A percentile compares a stretch with the other conserved stretches of the same genome.
Evolutionary conservation across 805 yeast species (phyloP).

Genomic region (Cyberlindnera mrakii): DNA sequence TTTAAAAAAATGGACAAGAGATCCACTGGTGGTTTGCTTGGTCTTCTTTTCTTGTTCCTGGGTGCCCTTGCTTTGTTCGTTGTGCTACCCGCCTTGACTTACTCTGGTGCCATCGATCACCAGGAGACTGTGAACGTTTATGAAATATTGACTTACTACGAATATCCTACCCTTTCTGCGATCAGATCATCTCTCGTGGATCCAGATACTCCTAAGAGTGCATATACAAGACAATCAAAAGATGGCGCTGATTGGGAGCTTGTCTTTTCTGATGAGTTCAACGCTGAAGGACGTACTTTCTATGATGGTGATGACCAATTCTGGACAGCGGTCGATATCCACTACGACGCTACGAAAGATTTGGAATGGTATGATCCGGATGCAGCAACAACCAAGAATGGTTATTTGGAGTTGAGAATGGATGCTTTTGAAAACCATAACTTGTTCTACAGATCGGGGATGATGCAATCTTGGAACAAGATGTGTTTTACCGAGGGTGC

Average conservation of each 20-base stretch:
- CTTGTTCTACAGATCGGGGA: conserved; percentile 79
- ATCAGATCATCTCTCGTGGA: conserved; percentile 49
- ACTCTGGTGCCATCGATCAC: conserved; percentile 54
- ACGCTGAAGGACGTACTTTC: conserved; percentile 83
- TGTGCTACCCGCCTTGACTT: conserved; percentile 78
- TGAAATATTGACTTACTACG: conserved; percentile 40
- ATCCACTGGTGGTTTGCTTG: conserved; percentile 56
- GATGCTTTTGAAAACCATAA: conserved; percentile 81
- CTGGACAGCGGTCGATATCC: conserved; percentile 78
- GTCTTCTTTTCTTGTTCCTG: conserved; percentile 48
- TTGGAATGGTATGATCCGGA: conserved; percentile 96
- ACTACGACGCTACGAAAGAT: conserved; percentile 84
- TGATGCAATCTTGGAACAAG: conserved; percentile 91
- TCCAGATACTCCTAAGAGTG: conserved; percentile 54
- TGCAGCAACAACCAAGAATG: conserved; percentile 72
- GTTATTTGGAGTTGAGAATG: conserved; percentile 60
- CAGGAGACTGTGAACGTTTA: conserved; percentile 16
- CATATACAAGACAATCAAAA: conserved; percentile 41
- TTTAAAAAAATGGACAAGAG: conserved; percentile 59
- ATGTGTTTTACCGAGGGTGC: conserved; percentile 83
- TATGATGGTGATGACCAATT: conserved; percentile 89
- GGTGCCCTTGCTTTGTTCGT: conserved; percentile 69
- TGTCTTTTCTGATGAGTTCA: conserved; percentile 89
- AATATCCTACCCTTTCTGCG: conserved; percentile 46
- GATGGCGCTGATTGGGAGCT: conserved; percentile 68